These are phyloP conservation scores for Taphrina confusa DNA, from an alignment of 1,139 yeast species.

Conservation along the genomic window DNA sequence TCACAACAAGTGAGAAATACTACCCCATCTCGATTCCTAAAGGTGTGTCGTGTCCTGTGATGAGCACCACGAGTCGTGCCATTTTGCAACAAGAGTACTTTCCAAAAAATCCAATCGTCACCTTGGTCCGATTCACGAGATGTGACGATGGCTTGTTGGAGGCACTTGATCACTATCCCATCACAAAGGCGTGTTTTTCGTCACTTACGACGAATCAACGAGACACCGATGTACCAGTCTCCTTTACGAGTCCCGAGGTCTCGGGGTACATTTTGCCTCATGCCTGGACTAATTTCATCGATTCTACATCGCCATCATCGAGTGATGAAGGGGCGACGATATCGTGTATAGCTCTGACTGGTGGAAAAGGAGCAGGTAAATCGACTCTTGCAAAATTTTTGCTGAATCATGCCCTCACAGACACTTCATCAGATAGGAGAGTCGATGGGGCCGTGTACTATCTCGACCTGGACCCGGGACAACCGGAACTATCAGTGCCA, in stretches of 20 bases:
- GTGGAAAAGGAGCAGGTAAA: slow-evolving; percentile 81
- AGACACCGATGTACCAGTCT: neutral
- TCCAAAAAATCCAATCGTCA: slow-evolving; percentile 45
- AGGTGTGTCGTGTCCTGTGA: slow-evolving; percentile 58
- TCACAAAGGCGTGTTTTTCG: slow-evolving; percentile 9
- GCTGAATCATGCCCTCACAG: slow-evolving; percentile 50
- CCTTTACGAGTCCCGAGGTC: neutral
- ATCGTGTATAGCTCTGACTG: slow-evolving; percentile 50
- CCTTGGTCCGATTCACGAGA: slow-evolving; percentile 47
- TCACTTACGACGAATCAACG: neutral
- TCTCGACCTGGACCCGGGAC: slow-evolving; percentile 89
- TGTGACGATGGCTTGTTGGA: slow-evolving; percentile 34
- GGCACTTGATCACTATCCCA: slow-evolving; percentile 24
- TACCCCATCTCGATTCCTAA: slow-evolving; percentile 52
- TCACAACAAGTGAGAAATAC: slow-evolving; percentile 41
- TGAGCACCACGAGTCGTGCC: slow-evolving; percentile 47
- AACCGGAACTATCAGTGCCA: slow-evolving; percentile 75
- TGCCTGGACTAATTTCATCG: neutral
- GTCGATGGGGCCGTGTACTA: slow-evolving; percentile 48
- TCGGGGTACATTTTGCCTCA: neutral
- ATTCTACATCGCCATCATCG: neutral
- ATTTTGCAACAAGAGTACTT: neutral
- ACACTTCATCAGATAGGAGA: slow-evolving; percentile 20
- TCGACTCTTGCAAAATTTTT: slow-evolving; percentile 67
- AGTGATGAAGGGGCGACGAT: neutral